Conservation (phyloP, 1,284 basidiomycete genomes). For the Quambalaria eucalypti region DNA sequence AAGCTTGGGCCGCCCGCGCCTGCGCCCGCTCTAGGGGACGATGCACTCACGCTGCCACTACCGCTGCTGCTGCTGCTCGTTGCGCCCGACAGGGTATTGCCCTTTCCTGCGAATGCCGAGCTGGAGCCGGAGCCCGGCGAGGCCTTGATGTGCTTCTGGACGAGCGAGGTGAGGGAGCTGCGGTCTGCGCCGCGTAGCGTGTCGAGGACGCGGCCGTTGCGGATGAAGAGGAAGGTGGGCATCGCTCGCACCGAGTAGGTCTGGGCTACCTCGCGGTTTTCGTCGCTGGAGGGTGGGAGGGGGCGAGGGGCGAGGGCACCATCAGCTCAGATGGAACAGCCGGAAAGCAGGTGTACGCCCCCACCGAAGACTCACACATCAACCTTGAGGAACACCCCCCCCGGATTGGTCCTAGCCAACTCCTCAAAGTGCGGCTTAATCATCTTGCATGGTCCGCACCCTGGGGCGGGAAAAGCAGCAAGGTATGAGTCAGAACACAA, state of each 20-base stretch:
- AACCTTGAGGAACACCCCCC: constrained; percentile 12
- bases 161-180: constrained; percentile 1
- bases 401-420: constrained; percentile 4
- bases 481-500: too few relatives aligned
- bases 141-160: constrained; percentile 1
- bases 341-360: background rate
- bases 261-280: constrained; percentile 3
- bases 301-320: too few relatives aligned
- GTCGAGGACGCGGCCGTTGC: constrained; percentile 9
- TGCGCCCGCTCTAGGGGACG: background rate
- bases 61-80: background rate
- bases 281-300: constrained; percentile 3
- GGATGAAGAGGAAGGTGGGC: constrained; percentile 17
- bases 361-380: constrained; percentile 5
- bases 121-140: background rate
- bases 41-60: too few relatives aligned
- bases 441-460: constrained; percentile 12
- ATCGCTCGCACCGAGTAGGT: constrained; percentile 11
- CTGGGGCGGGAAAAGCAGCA: too few relatives aligned
- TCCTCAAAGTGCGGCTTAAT: constrained; percentile 10
- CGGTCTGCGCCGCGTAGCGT: constrained; percentile 11
- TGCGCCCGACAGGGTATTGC: background rate
- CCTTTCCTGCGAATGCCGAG: background rate
- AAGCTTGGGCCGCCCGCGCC: background rate
- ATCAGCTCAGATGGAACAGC: background rate